A percentile compares a stretch with the other conserved stretches of the same genome.
These are phyloP conservation scores for Entomortierella lignicola DNA, from an alignment of 192 early-diverging fungal genomes.

Conservation along the genomic window DNA sequence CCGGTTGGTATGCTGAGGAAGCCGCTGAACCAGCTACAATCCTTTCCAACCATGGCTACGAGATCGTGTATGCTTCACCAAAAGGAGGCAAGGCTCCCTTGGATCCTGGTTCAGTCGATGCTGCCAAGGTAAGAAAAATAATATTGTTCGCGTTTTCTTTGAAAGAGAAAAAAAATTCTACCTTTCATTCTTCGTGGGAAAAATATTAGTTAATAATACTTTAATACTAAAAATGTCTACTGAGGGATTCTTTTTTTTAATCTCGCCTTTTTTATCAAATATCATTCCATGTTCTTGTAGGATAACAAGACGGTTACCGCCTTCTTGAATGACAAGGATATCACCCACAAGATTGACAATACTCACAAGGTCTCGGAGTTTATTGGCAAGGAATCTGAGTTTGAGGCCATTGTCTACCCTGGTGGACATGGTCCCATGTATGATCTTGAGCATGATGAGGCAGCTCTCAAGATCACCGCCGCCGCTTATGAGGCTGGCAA, in stretches of 20 bases:
- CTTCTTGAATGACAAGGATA: conserved; percentile 56
- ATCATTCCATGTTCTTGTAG: background rate
- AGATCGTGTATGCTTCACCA: conserved; percentile 65
- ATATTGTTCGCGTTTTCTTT: too few species aligned
- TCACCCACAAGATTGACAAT: conserved; percentile 45
- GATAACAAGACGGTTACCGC: conserved; percentile 42
- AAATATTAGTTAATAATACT: too few species aligned
- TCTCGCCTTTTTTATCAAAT: background rate
- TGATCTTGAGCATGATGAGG: conserved; percentile 59
- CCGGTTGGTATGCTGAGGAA: conserved; percentile 59
- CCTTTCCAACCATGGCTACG: conserved; percentile 55
- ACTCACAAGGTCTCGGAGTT: conserved; percentile 58
- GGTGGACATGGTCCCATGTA: conserved; percentile 72
- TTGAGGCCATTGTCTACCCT: conserved; percentile 63
- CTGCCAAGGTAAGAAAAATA: conserved; percentile 45
- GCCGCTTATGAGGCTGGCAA: conserved; percentile 61
- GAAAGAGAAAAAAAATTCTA: too few species aligned
- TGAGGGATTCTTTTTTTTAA: too few species aligned
- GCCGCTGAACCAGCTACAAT: conserved; percentile 65
- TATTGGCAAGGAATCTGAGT: conserved; percentile 51
- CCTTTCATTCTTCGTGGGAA: too few species aligned
- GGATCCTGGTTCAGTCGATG: conserved; percentile 62
- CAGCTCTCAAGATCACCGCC: conserved; percentile 52
- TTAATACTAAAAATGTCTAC: too few species aligned
- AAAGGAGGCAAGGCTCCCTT: conserved; percentile 66